Evolutionary conservation across 495 filamentous ascomycete genomes (phyloP).

Genomic region (Aspergillus saccharolyticus): DNA sequence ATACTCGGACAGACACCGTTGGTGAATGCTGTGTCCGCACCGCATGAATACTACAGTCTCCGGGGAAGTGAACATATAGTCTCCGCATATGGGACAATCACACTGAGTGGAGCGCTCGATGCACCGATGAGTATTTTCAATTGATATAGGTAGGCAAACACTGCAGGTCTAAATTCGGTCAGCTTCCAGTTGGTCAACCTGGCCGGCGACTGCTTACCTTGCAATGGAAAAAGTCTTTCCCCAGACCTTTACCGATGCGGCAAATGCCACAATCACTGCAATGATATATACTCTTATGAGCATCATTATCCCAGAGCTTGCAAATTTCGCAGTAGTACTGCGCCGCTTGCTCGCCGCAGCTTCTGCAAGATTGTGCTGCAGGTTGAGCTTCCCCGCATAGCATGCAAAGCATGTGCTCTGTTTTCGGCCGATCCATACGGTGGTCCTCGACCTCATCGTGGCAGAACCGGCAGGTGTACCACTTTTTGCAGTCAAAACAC

Average conservation of each 20-base stretch:
- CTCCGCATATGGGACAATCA: constrained; percentile 96
- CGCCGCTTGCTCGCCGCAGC: constrained; percentile 73
- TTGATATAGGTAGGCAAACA: constrained; percentile 83
- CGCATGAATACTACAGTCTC: constrained; percentile 86
- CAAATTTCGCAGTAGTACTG: constrained; percentile 93
- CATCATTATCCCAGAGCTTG: constrained; percentile 95
- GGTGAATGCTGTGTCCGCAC: constrained; percentile 95
- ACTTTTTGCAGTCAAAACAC: constrained; percentile 80
- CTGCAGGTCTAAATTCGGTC: constrained; percentile 63
- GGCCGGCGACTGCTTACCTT: constrained; percentile 58
- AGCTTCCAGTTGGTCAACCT: constrained; percentile 2
- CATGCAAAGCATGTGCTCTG: constrained; percentile 98
- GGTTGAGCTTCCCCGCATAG: constrained; percentile 81
- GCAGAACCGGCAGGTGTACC: constrained; percentile 95
- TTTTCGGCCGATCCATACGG: constrained; percentile 70
- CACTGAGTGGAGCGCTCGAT: constrained; percentile 92
- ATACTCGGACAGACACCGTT: constrained; percentile 76
- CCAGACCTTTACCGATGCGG: constrained; percentile 81
- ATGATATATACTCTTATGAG: constrained; percentile 89
- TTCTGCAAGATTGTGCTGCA: constrained; percentile 68
- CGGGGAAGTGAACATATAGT: constrained; percentile 95
- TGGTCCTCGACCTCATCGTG: constrained; percentile 88
- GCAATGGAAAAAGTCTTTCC: constrained; percentile 97
- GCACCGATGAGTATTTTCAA: constrained; percentile 79
- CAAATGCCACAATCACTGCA: constrained; percentile 97